Conservation (phyloP, 2,329 filamentous ascomycete species). For the Diaporthe sp. region DNA sequence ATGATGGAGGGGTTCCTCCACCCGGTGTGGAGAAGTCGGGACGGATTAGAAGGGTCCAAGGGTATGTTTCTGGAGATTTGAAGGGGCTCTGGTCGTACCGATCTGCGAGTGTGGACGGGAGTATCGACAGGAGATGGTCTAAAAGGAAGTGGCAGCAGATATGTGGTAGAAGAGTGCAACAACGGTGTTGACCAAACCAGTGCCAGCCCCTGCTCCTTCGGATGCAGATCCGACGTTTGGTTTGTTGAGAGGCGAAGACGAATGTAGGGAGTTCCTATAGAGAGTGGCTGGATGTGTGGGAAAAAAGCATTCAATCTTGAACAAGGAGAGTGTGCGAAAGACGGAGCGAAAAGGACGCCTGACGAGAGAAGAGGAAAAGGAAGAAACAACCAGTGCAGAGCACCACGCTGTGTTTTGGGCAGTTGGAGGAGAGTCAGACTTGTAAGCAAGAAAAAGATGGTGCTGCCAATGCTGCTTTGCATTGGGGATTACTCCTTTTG, state of each 20-base stretch:
- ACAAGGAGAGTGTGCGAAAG: not conserved
- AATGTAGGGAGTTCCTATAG: not conserved
- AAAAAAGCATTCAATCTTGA: not conserved
- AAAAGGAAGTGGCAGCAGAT: not conserved
- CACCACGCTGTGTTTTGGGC: too few relatives aligned
- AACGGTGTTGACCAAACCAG: not conserved
- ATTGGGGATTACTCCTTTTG: slow-evolving; percentile 7
- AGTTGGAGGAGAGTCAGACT: not conserved
- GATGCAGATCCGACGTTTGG: not conserved
- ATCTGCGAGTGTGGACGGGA: not conserved
- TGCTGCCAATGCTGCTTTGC: slow-evolving; percentile 9
- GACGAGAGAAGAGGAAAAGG: not conserved
- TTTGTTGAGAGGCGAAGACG: not conserved
- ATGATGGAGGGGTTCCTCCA: slow-evolving; percentile 22
- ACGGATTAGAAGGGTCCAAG: not conserved
- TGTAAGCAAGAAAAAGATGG: not conserved
- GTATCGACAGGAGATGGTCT: slow-evolving; percentile 5
- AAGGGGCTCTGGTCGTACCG: slow-evolving; percentile 6
- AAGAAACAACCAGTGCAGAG: not conserved
- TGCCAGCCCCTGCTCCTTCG: not conserved
- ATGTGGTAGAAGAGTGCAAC: not conserved
- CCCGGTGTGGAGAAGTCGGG: slow-evolving; percentile 14
- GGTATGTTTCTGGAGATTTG: slow-evolving; percentile 6
- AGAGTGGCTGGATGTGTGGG: not conserved
- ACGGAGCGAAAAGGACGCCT: not conserved